Evolutionary conservation across 108 stramenopile genomes (phyloP).

Genomic region (Nitzschia inconspicua): DNA sequence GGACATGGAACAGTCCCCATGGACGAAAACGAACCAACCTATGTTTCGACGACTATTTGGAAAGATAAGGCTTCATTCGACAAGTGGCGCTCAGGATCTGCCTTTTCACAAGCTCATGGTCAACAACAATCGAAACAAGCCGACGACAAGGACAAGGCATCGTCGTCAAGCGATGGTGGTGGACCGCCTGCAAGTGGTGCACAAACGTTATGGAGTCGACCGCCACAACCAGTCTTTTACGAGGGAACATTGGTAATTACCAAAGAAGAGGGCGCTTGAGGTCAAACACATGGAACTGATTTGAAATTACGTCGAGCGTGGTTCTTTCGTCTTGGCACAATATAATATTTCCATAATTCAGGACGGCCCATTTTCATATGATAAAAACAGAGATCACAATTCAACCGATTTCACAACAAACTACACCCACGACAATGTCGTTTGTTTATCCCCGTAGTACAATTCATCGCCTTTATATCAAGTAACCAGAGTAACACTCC

Average conservation of each 20-base stretch:
- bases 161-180: not conserved
- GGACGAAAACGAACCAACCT: constrained; percentile 63
- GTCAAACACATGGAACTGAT: too few species aligned
- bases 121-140: constrained; percentile 1
- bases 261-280: constrained; percentile 65
- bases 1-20: constrained; percentile 71
- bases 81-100: constrained; percentile 53
- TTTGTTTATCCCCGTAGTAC: too few species aligned
- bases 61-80: constrained; percentile 68
- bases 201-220: constrained; percentile 58
- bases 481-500: too few species aligned
- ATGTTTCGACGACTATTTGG: constrained; percentile 70
- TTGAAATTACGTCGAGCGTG: too few species aligned
- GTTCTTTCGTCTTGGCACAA: too few species aligned
- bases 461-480: too few species aligned
- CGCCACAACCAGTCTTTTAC: constrained; percentile 80
- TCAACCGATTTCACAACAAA: too few species aligned
- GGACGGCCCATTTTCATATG: too few species aligned
- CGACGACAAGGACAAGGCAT: not conserved
- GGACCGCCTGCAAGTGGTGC: constrained; percentile 14
- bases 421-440: too few species aligned
- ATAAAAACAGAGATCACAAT: too few species aligned
- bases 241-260: constrained; percentile 83
- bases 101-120: constrained; percentile 68
- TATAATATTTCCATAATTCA: too few species aligned